Percentiles rank a stretch among this genome's conserved stretches.
Conservation (phyloP, 768 basidiomycete genomes). For the Cyclocybe cylindracea region DNA sequence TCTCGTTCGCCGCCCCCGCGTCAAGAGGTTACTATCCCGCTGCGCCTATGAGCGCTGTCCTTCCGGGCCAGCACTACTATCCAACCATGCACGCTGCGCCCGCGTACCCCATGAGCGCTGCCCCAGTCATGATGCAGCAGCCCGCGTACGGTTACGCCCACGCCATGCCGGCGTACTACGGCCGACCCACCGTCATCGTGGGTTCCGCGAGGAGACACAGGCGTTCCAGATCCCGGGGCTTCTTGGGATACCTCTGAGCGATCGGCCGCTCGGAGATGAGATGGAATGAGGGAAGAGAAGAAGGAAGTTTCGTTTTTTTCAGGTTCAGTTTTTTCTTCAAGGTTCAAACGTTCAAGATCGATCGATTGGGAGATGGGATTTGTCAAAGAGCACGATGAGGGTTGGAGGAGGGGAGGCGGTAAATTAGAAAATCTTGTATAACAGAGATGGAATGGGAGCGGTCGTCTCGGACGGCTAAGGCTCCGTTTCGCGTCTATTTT, state of each 20-base stretch:
- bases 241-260: constrained; percentile 24
- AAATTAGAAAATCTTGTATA: not conserved
- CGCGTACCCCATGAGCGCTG: constrained; percentile 16
- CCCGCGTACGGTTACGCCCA: constrained; percentile 11
- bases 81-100: constrained; percentile 23
- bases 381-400: not conserved
- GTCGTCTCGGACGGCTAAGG: constrained; percentile 15
- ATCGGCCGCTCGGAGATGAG: constrained; percentile 2
- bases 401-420: not conserved
- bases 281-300: constrained; percentile 1
- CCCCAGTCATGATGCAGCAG: constrained; percentile 16
- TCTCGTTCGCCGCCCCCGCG: constrained; percentile 19
- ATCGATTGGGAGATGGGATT: not conserved
- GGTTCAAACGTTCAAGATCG: constrained; percentile 5
- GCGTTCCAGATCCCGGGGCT: constrained; percentile 21
- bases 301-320: not conserved
- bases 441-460: constrained; percentile 13
- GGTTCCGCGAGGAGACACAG: constrained; percentile 18
- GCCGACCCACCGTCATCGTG: constrained; percentile 20
- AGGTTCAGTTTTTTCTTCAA: constrained; percentile 3
- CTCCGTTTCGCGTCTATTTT: constrained; percentile 14
- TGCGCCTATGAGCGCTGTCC: constrained; percentile 27
- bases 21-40: constrained; percentile 17
- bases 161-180: constrained; percentile 16
- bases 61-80: constrained; percentile 27